Percentiles rank a stretch among this genome's conserved stretches.
Evolutionary conservation across 192 early-diverging fungal genomes (phyloP).

Genomic region (Phycomyces nitens): DNA sequence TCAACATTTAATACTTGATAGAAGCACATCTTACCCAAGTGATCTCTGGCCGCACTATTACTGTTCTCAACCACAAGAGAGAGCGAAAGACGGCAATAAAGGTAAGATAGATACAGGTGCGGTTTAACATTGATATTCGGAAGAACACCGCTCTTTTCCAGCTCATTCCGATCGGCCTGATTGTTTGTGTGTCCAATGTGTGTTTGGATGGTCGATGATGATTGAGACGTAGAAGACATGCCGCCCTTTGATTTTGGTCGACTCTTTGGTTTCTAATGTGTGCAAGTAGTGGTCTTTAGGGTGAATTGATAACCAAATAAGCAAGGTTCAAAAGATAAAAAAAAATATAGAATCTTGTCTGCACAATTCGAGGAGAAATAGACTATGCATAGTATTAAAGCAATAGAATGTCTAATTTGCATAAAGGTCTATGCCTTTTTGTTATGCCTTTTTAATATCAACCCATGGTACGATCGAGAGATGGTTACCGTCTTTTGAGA

Average conservation of each 20-base stretch:
- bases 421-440: no score
- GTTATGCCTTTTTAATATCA: no score
- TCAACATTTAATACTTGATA: no score
- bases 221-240: not conserved
- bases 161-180: not conserved
- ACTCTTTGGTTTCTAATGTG: not conserved
- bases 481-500: no score
- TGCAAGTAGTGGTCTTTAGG: not conserved
- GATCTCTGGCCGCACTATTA: constrained; percentile 71
- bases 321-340: no score
- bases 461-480: no score
- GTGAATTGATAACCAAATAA: no score
- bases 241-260: not conserved
- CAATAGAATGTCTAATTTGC: no score
- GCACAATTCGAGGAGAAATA: not conserved
- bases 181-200: not conserved
- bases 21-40: no score
- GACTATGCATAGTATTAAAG: no score
- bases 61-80: constrained; percentile 60
- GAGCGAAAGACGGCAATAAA: constrained; percentile 14
- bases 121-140: not conserved
- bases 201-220: not conserved
- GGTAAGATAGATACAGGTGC: not conserved
- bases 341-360: not conserved
- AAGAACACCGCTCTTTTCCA: not conserved